phyloP scores from a whole-genome alignment of 768 basidiomycete genomes.

The Sporobolomyces roseus region DNA sequence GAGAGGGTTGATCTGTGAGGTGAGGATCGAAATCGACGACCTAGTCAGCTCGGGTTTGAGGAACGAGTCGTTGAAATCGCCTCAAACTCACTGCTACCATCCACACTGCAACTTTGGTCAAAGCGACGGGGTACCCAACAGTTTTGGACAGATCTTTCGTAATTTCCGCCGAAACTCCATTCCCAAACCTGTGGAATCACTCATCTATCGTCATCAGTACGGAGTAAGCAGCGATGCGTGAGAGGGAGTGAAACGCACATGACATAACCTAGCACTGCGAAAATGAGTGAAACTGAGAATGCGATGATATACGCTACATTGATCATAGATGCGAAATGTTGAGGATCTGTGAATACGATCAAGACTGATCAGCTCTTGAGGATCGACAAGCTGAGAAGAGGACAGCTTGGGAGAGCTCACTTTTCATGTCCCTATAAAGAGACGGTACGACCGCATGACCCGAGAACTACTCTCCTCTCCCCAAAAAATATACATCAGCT shows the following conservation, averaged over 20 bases:
- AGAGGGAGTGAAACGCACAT: constrained; percentile 59
- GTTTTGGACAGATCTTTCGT: constrained; percentile 74
- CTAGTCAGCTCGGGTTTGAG: no score
- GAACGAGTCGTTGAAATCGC: no score
- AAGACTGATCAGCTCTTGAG: neutral
- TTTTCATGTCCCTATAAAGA: constrained; percentile 77
- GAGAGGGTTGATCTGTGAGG: constrained; percentile 39
- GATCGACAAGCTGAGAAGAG: no score
- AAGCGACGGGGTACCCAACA: constrained; percentile 63
- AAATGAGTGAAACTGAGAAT: constrained; percentile 57
- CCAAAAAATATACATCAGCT: neutral
- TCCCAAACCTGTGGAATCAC: constrained; percentile 46
- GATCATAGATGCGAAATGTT: constrained; percentile 73
- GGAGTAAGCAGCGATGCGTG: neutral
- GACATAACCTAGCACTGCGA: constrained; percentile 76
- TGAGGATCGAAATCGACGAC: no score
- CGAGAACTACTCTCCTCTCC: constrained; percentile 60
- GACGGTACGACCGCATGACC: constrained; percentile 91
- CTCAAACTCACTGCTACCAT: constrained; percentile 67
- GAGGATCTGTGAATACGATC: constrained; percentile 56
- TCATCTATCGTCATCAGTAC: no score
- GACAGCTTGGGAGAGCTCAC: neutral
- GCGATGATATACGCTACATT: constrained; percentile 65
- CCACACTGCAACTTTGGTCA: constrained; percentile 77
- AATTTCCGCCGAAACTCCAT: constrained; percentile 53